Evolutionary conservation across 2,329 filamentous ascomycete species (phyloP), one percentile per base, ranked within the genome.

Genomic region (Fusarium pilosicola): DNA sequence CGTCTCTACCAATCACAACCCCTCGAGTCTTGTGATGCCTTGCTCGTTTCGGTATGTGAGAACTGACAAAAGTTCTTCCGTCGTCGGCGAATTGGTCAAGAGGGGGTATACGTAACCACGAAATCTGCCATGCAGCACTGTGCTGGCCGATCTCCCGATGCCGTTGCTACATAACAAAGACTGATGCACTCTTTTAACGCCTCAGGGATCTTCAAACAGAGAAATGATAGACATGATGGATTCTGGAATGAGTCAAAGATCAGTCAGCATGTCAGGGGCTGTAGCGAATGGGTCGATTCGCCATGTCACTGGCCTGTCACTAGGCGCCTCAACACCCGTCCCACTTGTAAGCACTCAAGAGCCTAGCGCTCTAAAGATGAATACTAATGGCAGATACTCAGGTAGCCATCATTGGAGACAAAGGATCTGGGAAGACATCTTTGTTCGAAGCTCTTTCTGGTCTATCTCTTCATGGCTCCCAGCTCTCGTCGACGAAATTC

Each of bases 11-110:
- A 51, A 34, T 51, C 17, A 34, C 2, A 20, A 20, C 0, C 3
- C 17, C 9, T 20, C 0, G 0, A 14, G 7, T 14, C 8, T 45
- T 17, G 24, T 24, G n/a, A 44, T 24, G 42, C 42, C n/a, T 7
- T 18, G 17, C 48, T 34, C 6, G 1, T 51, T 24, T 34, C 8
- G 28, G 48, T 24, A 20, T 51, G 17, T 20, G 30, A 51, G 22
- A 51, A 34, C 12, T 51, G 17, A 39, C 20, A 28, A 28, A 28
- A 14, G 20, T 28, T 54, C 20, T n/a, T 9, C 17, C 15, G 8
- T 34, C 17, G 17, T 51, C 48, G 48, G 22, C 22, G 48, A 32
- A 32, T 10, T 32, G 5, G 7, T 18, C 15, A 5, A 51, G 2
- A 7, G 17, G 48, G 28, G 6, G 48, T 51, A 34, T 24, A 12